Evolutionary conservation across 2,329 filamentous ascomycete genomes (phyloP), one percentile per base, ranked within the genome.

Genomic region (Plenodomus tracheiphilus): DNA sequence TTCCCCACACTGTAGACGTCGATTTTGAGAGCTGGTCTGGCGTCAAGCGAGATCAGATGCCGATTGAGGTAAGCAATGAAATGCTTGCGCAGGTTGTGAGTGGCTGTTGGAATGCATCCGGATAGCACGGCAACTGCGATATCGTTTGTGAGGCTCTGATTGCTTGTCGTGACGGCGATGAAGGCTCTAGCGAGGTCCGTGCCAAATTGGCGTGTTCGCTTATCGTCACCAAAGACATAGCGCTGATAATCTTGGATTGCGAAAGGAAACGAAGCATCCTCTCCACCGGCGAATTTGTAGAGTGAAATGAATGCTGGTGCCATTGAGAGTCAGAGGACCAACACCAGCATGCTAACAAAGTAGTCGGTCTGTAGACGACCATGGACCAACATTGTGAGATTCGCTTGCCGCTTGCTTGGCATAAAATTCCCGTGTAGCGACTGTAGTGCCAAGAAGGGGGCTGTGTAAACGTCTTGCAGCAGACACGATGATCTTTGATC

Each of bases 111-210:
- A 38, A 59, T 52, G 11, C 54, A 49, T 21, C 47, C 59, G 56
- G 59, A 56, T 59, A 62, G 17, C 34, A 63, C 59, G 56, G 58
- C 61, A 58, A 64, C 53, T 13, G 56, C 58, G 22, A 62, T 35
- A 43, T 54, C 49, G 46, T 49, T 45, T 43, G 46, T 44, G 34
- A 53, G 42, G 41, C 41, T 53, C 39, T 58, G 56, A 49, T 57
- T 53, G 34, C 41, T 43, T 43, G 51, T 44, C 22, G 5, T 25
- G 5, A 10, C 10, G 6, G 22, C 22, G 22, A 64, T 55, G 48
- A 61, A 62, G 36, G 59, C 58, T 51, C 57, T 58, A 58, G 59
- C 59, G 51, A 61, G 58, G 47, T 61, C 58, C 46, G 58, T 64
- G 53, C 61, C 61, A 43, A 62, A 53, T 22, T 48, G 54, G 44